phyloP scores from a whole-genome alignment of 495 filamentous ascomycete genomes.

The Aspergillus cristatus region DNA sequence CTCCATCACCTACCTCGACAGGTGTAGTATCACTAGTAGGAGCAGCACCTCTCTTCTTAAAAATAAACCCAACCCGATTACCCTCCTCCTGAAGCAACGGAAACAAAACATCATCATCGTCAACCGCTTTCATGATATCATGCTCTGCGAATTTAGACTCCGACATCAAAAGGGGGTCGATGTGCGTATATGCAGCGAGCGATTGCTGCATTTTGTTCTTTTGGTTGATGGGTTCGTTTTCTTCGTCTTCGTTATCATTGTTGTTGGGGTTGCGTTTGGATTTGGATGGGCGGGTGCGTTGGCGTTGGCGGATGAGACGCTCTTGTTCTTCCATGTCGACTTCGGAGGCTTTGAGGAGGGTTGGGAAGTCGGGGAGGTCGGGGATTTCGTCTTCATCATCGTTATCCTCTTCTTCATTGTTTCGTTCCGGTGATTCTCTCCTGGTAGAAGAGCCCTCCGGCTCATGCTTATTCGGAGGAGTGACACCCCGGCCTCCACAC shows the following conservation, averaged over 20 bases:
- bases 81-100: slow-evolving; percentile 51
- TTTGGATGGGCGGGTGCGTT: slow-evolving; percentile 11
- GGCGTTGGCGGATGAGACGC: slow-evolving; percentile 28
- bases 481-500: slow-evolving; percentile 50
- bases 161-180: too few species aligned
- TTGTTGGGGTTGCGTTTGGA: slow-evolving; percentile 1
- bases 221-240: slow-evolving; percentile 11
- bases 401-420: slow-evolving; percentile 12
- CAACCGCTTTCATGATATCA: slow-evolving; percentile 34
- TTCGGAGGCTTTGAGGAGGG: slow-evolving; percentile 48
- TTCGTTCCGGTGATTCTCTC: too few species aligned
- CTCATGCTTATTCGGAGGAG: background rate
- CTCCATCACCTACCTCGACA: too few species aligned
- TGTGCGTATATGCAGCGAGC: slow-evolving; percentile 59
- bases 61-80: slow-evolving; percentile 54
- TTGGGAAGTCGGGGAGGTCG: slow-evolving; percentile 30
- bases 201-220: slow-evolving; percentile 45
- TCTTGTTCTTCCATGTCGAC: slow-evolving; percentile 56
- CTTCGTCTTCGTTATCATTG: slow-evolving; percentile 3
- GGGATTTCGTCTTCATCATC: slow-evolving; percentile 29
- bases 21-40: too few species aligned
- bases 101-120: slow-evolving; percentile 56
- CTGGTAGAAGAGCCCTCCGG: too few species aligned
- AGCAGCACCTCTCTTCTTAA: slow-evolving; percentile 43
- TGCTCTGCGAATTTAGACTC: too few species aligned